A percentile compares a stretch with the other conserved stretches of the same genome.
Conservation (phyloP, 2,329 filamentous ascomycete genomes). For the Curvularia sp. region DNA sequence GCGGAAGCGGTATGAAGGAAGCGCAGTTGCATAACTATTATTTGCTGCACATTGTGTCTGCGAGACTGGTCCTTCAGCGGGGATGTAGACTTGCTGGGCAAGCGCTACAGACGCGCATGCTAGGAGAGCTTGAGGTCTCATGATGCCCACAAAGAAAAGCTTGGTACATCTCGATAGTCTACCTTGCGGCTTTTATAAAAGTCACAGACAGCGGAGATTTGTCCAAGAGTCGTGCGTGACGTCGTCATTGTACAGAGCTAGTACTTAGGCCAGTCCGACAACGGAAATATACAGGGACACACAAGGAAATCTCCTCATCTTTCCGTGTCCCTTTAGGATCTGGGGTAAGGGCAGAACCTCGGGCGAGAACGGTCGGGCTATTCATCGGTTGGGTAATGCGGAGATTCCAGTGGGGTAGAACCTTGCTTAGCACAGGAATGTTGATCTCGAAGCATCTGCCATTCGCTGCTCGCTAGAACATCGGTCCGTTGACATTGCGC, state of each 20-base stretch:
- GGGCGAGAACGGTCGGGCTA: conserved; percentile 6
- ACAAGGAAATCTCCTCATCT: neutral
- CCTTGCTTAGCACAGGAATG: neutral
- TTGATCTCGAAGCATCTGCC: neutral
- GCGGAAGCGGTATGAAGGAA: conserved; percentile 42
- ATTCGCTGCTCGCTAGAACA: neutral
- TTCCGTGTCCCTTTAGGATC: conserved; percentile 1
- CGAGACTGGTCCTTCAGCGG: conserved; percentile 37
- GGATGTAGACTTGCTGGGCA: conserved; percentile 50
- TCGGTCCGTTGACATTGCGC: neutral
- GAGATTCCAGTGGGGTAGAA: conserved; percentile 6
- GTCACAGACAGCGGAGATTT: neutral
- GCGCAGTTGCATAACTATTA: conserved; percentile 35
- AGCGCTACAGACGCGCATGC: conserved; percentile 15
- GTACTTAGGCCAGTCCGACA: neutral
- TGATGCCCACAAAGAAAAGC: conserved; percentile 2
- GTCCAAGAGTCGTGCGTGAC: neutral
- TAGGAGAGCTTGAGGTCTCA: conserved; percentile 26
- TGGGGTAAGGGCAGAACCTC: neutral
- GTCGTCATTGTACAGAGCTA: conserved; percentile 7
- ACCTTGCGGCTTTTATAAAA: conserved; percentile 1
- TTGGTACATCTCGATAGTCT: neutral
- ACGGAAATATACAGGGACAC: neutral
- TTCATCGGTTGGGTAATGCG: conserved; percentile 9
- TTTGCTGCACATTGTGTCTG: conserved; percentile 40